Evolutionary conservation across 2,329 filamentous ascomycete species (phyloP).

Genomic region (Apiospora sp.): DNA sequence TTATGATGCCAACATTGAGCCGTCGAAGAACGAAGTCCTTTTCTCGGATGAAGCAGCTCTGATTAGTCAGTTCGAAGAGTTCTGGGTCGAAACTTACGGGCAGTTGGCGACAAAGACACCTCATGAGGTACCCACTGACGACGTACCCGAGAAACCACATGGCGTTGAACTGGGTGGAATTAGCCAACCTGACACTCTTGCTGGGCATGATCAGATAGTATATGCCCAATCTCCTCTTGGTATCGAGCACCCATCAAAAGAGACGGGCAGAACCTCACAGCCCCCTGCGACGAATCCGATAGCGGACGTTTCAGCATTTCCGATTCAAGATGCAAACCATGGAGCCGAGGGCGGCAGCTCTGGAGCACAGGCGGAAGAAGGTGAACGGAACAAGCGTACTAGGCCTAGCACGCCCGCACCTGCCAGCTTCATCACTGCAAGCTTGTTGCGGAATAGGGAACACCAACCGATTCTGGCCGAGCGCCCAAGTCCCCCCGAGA

Average conservation of each 20-base stretch:
- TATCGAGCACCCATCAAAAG: background rate
- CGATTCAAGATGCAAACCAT: background rate
- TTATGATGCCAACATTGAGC: slow-evolving; percentile 78
- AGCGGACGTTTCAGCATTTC: background rate
- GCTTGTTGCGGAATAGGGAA: background rate
- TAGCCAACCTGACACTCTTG: no score
- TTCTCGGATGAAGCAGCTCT: slow-evolving; percentile 64
- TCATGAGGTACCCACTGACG: background rate
- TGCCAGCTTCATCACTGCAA: slow-evolving; percentile 13
- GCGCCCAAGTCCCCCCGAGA: background rate
- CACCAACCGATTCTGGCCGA: background rate
- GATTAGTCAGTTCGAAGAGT: slow-evolving; percentile 53
- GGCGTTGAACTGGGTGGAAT: background rate
- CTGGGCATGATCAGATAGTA: background rate
- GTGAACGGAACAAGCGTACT: background rate
- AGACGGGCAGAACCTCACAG: background rate
- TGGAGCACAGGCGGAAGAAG: background rate
- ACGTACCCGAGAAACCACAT: background rate
- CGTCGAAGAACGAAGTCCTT: slow-evolving; percentile 75
- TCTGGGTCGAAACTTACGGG: slow-evolving; percentile 53
- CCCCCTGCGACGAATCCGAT: background rate
- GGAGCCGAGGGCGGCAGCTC: background rate
- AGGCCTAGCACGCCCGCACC: background rate
- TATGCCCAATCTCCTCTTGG: background rate
- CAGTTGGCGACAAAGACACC: background rate